Conservation (phyloP, 1,284 basidiomycete species). For the Leccinum proliferum region DNA sequence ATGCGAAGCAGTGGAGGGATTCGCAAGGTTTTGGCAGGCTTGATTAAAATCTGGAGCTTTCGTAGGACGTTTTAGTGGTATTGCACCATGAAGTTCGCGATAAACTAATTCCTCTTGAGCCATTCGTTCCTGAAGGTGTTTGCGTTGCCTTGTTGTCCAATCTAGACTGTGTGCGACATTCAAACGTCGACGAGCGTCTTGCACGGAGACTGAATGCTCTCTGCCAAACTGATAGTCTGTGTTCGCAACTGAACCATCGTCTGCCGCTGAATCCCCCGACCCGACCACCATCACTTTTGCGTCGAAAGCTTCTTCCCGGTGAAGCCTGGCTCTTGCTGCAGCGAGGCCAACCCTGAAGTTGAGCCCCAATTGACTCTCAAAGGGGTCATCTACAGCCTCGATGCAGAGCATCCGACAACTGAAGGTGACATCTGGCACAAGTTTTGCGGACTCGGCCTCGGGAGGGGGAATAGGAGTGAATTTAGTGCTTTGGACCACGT, state of each 20-base stretch:
- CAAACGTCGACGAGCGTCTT: constrained; percentile 73
- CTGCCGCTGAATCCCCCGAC: constrained; percentile 29
- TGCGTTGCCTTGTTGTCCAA: constrained; percentile 63
- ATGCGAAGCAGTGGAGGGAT: constrained; percentile 76
- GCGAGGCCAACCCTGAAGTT: constrained; percentile 76
- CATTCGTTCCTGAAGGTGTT: constrained; percentile 31
- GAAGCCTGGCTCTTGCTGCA: constrained; percentile 71
- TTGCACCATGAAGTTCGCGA: constrained; percentile 31
- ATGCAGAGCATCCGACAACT: constrained; percentile 58
- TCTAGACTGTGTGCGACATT: constrained; percentile 72
- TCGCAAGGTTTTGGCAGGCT: constrained; percentile 33
- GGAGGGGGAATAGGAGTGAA: constrained; percentile 52
- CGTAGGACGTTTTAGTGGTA: constrained; percentile 26
- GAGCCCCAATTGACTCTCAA: constrained; percentile 78
- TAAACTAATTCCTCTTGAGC: constrained; percentile 28
- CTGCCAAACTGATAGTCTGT: constrained; percentile 53
- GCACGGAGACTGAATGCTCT: constrained; percentile 60
- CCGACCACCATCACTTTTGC: constrained; percentile 69
- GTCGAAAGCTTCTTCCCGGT: constrained; percentile 78
- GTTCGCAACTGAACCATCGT: constrained; percentile 17
- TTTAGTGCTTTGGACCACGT: constrained; percentile 41
- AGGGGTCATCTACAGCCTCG: constrained; percentile 86
- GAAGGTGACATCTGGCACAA: constrained; percentile 62
- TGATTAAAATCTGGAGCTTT: constrained; percentile 20
- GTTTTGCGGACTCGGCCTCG: constrained; percentile 65